Evolutionary conservation across 768 basidiomycete species (phyloP), one percentile per base, ranked within the genome.

Genomic region (Psilocybe tampanensis): DNA sequence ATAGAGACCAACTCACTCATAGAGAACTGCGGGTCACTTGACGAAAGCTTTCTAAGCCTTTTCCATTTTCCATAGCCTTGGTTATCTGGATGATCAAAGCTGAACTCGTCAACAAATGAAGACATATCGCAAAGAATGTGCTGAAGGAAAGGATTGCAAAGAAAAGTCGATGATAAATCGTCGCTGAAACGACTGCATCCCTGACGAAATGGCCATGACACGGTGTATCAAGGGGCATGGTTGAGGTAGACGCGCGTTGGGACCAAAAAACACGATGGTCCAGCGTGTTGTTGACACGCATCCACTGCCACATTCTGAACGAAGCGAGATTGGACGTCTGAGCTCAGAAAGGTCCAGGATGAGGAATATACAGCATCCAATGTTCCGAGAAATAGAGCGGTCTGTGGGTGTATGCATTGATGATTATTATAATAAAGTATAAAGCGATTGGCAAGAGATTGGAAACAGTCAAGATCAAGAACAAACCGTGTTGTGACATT

Each of bases 71-170:
- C 72, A 56, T 70, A 68, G 24, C 62, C 58, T 52, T 80, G 73
- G 62, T 73, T 74, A 44, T 72, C 68, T 13, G 77, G 77, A 60
- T 81, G 77, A 52, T 76, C 72, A 54, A 80, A 67, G 59, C 72
- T 74, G 64, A 76, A 76, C 39, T 78, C 74, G 70, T 79, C 77
- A 49, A 68, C 60, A 49, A 65, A 56, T 52, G 47, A 47, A 45
- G 68, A 55, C 64, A 72, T 71, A 57, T 61, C 55, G 4, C 17
- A 23, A 52, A 44, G 12, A 60, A 55, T 54, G 50, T 33, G 57
- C 47, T 56, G 58, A 52, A n/a, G n/a, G n/a, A 26, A 48, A 24
- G 29, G 36, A 44, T n/a, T 17, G 22, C 23, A 36, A 13, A 13
- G 2, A 15, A 32, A 5, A 43, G 1, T 15, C 39, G 44, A 54